These are phyloP conservation scores for Tetradesmus lagerheimii DNA, from an alignment of 139 green algal genomes.

Conservation along the genomic window DNA sequence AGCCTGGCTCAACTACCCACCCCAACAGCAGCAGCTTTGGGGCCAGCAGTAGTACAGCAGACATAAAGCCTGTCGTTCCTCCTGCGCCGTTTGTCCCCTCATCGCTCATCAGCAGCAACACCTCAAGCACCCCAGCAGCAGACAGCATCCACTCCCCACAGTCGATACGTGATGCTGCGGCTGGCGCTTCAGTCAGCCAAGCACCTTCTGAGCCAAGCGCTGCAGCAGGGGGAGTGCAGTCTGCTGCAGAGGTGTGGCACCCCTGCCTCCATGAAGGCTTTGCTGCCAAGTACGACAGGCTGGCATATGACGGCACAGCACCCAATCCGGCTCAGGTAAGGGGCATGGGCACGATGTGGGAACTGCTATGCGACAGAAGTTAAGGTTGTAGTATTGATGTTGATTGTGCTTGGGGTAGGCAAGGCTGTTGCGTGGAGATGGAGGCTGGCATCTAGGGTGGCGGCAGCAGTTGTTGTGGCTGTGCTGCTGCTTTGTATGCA, in stretches of 20 bases:
- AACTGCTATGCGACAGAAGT: neutral
- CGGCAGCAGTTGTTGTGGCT: neutral
- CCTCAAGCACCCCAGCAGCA: neutral
- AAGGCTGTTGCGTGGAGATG: neutral
- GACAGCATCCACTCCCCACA: neutral
- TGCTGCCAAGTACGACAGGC: constrained; percentile 56
- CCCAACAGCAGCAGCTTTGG: neutral
- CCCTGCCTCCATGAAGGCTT: constrained; percentile 83
- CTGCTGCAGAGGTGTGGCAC: constrained; percentile 48
- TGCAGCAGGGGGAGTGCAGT: constrained; percentile 7
- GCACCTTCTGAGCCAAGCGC: neutral
- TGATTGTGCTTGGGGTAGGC: too few relatives aligned
- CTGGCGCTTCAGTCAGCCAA: neutral
- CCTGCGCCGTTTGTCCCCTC: neutral
- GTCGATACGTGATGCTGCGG: neutral
- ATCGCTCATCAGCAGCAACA: neutral
- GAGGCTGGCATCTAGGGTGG: neutral
- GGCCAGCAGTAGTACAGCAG: neutral
- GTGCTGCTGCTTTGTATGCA: neutral
- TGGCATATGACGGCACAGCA: constrained; percentile 32
- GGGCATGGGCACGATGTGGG: constrained; percentile 53
- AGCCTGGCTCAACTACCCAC: neutral
- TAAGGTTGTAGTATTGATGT: too few relatives aligned
- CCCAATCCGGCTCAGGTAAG: constrained; percentile 45
- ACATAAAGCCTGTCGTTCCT: neutral